Conservation (phyloP, 768 basidiomycete genomes). For the Leccinum aurantiacum region DNA sequence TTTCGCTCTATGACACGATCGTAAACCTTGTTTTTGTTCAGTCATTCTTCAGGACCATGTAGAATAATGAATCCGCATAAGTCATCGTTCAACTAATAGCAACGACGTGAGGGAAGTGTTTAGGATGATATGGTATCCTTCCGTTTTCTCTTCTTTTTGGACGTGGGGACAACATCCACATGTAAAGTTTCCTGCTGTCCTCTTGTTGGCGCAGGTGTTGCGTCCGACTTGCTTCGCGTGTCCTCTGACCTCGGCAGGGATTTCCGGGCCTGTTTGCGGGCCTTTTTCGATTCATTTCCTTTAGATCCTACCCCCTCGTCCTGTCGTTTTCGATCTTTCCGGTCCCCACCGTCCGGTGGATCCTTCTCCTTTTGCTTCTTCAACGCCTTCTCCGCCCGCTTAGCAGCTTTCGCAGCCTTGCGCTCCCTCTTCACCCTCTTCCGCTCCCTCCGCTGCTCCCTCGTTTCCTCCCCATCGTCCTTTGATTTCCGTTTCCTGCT, state of each 20-base stretch:
- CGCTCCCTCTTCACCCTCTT: conserved; percentile 27
- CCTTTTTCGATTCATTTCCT: conserved; percentile 8
- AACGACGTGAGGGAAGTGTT: neutral
- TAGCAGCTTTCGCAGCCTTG: conserved; percentile 16
- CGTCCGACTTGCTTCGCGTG: neutral
- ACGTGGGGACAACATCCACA: neutral
- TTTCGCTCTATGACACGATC: conserved; percentile 11
- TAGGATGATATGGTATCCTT: conserved; percentile 18
- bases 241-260: conserved; percentile 9
- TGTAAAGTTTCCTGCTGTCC: conserved; percentile 9
- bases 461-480: conserved; percentile 13
- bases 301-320: neutral
- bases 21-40: conserved; percentile 14
- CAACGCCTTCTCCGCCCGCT: conserved; percentile 9
- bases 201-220: neutral
- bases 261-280: conserved; percentile 10
- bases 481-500: conserved; percentile 13
- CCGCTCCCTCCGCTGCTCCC: conserved; percentile 22
- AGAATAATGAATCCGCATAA: conserved; percentile 24
- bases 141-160: conserved; percentile 24
- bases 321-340: neutral
- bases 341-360: neutral
- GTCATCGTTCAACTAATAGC: conserved; percentile 6
- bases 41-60: conserved; percentile 24
- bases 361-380: neutral